Conservation (phyloP, 768 basidiomycete species). For the Pisolithus marmoratus region DNA sequence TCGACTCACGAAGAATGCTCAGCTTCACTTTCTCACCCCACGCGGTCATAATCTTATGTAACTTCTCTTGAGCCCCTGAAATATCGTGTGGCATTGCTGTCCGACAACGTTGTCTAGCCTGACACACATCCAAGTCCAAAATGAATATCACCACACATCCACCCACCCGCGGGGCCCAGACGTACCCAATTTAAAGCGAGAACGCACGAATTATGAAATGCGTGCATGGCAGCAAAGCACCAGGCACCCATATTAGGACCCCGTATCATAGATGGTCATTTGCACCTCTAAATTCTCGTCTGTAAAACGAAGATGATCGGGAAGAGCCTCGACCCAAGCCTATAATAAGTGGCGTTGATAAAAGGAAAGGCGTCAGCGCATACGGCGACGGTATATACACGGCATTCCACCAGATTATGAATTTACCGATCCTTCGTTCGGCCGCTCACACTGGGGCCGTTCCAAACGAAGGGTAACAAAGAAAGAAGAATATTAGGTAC, state of each 20-base stretch:
- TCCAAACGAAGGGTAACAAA: neutral
- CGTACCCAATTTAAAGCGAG: slow-evolving; percentile 61
- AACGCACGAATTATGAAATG: slow-evolving; percentile 61
- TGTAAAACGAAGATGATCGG: slow-evolving; percentile 65
- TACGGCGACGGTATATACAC: neutral
- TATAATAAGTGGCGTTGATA: slow-evolving; percentile 20
- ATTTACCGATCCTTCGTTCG: slow-evolving; percentile 1
- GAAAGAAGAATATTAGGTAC: slow-evolving; percentile 7
- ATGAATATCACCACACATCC: neutral
- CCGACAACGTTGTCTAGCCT: slow-evolving; percentile 30
- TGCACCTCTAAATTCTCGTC: slow-evolving; percentile 66
- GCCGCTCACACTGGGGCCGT: neutral
- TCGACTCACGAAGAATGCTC: slow-evolving; percentile 41
- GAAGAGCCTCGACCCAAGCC: slow-evolving; percentile 65
- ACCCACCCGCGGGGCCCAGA: slow-evolving; percentile 5
- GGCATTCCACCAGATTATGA: slow-evolving; percentile 1
- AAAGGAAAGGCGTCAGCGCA: slow-evolving; percentile 6
- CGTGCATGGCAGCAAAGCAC: slow-evolving; percentile 76
- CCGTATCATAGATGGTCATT: slow-evolving; percentile 73
- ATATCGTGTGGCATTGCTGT: slow-evolving; percentile 19
- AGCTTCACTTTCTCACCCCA: slow-evolving; percentile 37
- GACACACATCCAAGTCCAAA: neutral
- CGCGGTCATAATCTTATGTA: slow-evolving; percentile 34
- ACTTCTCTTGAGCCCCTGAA: slow-evolving; percentile 33
- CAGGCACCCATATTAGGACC: slow-evolving; percentile 74